Conservation (phyloP, 1,284 basidiomycete species). For the Marasmius fiardii region DNA sequence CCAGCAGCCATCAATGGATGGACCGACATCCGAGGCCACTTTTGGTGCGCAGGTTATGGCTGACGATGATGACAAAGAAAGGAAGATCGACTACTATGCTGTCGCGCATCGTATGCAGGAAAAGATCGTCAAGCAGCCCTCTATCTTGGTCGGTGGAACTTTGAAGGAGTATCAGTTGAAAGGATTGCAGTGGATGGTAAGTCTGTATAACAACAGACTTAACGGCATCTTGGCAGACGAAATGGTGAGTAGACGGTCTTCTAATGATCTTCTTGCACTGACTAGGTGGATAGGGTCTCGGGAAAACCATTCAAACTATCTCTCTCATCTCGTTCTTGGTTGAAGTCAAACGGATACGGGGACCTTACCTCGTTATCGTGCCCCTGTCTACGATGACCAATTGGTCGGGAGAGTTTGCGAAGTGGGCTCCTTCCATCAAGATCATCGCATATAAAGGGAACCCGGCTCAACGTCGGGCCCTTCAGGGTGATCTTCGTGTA, state of each 20-base stretch:
- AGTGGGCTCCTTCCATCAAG: slow-evolving; percentile 92
- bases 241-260: slow-evolving; percentile 66
- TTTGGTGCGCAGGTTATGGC: slow-evolving; percentile 79
- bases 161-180: slow-evolving; percentile 94
- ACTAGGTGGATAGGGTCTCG: slow-evolving; percentile 71
- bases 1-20: slow-evolving; percentile 57
- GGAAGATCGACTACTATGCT: slow-evolving; percentile 95
- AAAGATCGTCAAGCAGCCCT: slow-evolving; percentile 82
- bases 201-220: slow-evolving; percentile 97
- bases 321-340: slow-evolving; percentile 96
- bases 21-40: slow-evolving; percentile 81
- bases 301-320: slow-evolving; percentile 95
- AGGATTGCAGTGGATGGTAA: slow-evolving; percentile 97
- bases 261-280: slow-evolving; percentile 10
- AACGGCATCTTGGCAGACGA: slow-evolving; percentile 98
- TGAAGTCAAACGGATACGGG: slow-evolving; percentile 87
- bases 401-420: slow-evolving; percentile 96
- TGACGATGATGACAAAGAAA: slow-evolving; percentile 66
- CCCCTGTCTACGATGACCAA: slow-evolving; percentile 98
- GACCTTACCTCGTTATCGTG: slow-evolving; percentile 97
- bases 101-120: slow-evolving; percentile 95
- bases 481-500: slow-evolving; percentile 73
- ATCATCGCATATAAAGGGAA: slow-evolving; percentile 94
- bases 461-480: slow-evolving; percentile 71
- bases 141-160: slow-evolving; percentile 78